These are phyloP conservation scores for Colletotrichum cereale DNA, from an alignment of 2,329 filamentous ascomycete genomes.

Conservation along the genomic window DNA sequence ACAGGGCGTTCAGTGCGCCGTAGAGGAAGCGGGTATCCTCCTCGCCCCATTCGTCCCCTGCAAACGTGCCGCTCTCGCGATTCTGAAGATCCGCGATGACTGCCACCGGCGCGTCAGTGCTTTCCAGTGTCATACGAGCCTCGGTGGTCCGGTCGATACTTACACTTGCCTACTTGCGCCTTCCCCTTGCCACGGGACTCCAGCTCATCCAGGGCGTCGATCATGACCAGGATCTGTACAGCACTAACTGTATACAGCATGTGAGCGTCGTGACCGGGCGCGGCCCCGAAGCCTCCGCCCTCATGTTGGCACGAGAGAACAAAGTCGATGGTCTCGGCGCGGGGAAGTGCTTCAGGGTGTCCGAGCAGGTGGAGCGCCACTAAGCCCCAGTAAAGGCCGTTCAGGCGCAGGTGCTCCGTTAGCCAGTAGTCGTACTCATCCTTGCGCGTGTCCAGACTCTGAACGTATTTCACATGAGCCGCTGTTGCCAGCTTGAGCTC, in stretches of 20 bases:
- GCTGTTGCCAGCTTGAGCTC: conserved; percentile 62
- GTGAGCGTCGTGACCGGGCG: conserved; percentile 94
- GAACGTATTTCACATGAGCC: conserved; percentile 90
- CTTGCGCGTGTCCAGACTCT: conserved; percentile 89
- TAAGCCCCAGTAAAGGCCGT: conserved; percentile 96
- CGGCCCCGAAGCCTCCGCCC: conserved; percentile 91
- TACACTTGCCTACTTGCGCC: conserved; percentile 83
- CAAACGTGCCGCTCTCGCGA: conserved; percentile 84
- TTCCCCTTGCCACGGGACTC: conserved; percentile 79
- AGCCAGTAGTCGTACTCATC: conserved; percentile 98
- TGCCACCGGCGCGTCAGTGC: conserved; percentile 45
- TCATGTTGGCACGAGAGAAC: conserved; percentile 95
- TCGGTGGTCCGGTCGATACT: conserved; percentile 50
- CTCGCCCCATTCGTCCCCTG: conserved; percentile 96
- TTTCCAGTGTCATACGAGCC: conserved; percentile 35
- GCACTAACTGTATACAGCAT: conserved; percentile 97
- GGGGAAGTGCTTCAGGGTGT: conserved; percentile 83
- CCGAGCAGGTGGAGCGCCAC: conserved; percentile 88
- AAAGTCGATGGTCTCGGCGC: conserved; percentile 86
- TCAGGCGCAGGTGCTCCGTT: conserved; percentile 95
- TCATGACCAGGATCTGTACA: conserved; percentile 89
- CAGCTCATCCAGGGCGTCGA: conserved; percentile 87
- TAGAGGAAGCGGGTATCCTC: conserved; percentile 96
- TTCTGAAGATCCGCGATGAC: conserved; percentile 89
- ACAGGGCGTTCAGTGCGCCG: conserved; percentile 88